phyloP scores from a whole-genome alignment of 2,329 filamentous ascomycete genomes.

The Fusarium domesticum region DNA sequence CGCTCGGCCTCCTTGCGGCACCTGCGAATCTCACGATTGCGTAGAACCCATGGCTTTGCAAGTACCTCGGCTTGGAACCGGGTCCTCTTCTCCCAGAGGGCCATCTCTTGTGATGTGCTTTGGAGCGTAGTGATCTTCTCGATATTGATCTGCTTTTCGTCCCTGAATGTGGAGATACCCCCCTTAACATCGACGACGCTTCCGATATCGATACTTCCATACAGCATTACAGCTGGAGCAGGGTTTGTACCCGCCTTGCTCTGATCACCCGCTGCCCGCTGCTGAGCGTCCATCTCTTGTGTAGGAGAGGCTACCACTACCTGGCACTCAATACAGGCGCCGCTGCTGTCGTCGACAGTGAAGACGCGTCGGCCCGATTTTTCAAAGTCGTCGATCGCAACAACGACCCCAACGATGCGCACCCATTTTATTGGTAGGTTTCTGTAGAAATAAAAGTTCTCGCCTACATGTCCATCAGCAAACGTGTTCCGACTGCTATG shows the following conservation, averaged over 20 bases:
- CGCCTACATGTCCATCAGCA: conserved; percentile 34
- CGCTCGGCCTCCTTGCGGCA: conserved; percentile 48
- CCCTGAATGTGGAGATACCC: conserved; percentile 45
- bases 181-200: conserved; percentile 58
- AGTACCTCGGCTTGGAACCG: conserved; percentile 52
- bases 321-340: conserved; percentile 52
- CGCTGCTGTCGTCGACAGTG: conserved; percentile 65
- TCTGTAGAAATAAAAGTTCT: conserved; percentile 61
- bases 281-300: conserved; percentile 1
- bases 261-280: conserved; percentile 2
- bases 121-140: conserved; percentile 47
- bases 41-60: conserved; percentile 53
- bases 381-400: conserved; percentile 54
- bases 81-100: conserved; percentile 55
- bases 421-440: conserved; percentile 79
- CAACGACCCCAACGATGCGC: conserved; percentile 66
- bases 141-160: conserved; percentile 51
- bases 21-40: conserved; percentile 45
- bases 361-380: conserved; percentile 43
- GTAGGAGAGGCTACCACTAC: conserved; percentile 10
- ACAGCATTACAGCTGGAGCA: neutral
- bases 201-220: conserved; percentile 47
- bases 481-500: neutral
- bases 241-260: conserved; percentile 6
- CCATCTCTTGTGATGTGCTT: conserved; percentile 55